Conservation (phyloP, 169 alveolate species). For the Eimeria falciformis region DNA sequence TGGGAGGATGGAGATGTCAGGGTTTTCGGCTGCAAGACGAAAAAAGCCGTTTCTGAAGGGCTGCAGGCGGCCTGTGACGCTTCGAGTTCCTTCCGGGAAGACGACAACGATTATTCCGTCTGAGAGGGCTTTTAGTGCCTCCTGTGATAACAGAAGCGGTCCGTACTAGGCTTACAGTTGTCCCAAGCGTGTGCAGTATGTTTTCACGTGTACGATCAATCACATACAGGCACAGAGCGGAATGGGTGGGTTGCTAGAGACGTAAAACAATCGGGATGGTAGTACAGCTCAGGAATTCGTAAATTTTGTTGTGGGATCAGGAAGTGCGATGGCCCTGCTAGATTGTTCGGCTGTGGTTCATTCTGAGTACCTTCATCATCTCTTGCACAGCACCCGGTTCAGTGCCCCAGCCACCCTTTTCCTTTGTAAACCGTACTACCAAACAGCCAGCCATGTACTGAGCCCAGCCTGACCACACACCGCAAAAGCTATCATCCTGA, state of each 20-base stretch:
- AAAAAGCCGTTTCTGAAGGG: constrained; percentile 92
- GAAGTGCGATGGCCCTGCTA: too few relatives aligned
- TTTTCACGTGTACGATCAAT: too few relatives aligned
- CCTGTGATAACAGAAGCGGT: background rate
- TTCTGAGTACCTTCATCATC: constrained; percentile 75
- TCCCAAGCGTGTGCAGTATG: too few relatives aligned
- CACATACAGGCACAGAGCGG: too few relatives aligned
- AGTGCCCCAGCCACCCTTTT: constrained; percentile 87
- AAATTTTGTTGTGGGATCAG: too few relatives aligned
- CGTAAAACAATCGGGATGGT: too few relatives aligned
- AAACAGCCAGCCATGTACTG: constrained; percentile 14
- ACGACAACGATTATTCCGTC: constrained; percentile 78
- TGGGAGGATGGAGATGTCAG: constrained; percentile 88
- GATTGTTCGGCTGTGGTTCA: too few relatives aligned
- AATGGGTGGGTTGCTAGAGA: too few relatives aligned
- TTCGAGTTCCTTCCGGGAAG: constrained; percentile 93
- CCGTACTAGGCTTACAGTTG: too few relatives aligned
- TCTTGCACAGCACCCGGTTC: constrained; percentile 80
- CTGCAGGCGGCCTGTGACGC: constrained; percentile 87
- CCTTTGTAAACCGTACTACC: constrained; percentile 68
- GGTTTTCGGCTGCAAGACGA: constrained; percentile 88
- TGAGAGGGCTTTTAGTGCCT: background rate
- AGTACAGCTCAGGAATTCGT: too few relatives aligned
- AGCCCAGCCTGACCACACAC: constrained; percentile 3
- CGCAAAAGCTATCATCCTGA: too few relatives aligned